Conservation (phyloP, 495 filamentous ascomycete genomes). For the Aspergillus kassunensis region DNA sequence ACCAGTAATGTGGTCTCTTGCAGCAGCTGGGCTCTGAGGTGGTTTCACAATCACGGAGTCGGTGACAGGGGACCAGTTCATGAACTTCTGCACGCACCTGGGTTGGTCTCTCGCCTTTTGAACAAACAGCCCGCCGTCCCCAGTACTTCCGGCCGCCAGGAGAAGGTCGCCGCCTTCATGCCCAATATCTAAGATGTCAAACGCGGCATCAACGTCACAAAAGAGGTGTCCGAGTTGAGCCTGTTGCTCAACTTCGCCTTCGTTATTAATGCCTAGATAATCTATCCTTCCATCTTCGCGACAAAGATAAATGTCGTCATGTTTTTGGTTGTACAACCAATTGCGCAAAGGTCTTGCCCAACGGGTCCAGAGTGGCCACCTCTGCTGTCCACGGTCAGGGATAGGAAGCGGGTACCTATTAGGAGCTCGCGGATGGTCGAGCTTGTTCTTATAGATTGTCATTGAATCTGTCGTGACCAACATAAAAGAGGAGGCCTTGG, state of each 20-base stretch:
- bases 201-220: constrained; percentile 44
- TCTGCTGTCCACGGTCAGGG: constrained; percentile 24
- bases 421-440: constrained; percentile 30
- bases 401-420: constrained; percentile 29
- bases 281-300: constrained; percentile 75
- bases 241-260: constrained; percentile 34
- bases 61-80: constrained; percentile 79
- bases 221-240: constrained; percentile 37
- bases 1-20: constrained; percentile 19
- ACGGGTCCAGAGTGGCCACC: constrained; percentile 44
- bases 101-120: constrained; percentile 52
- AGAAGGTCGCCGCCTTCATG: constrained; percentile 66
- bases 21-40: constrained; percentile 18
- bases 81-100: constrained; percentile 54
- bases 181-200: constrained; percentile 46
- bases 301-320: constrained; percentile 72
- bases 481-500: constrained; percentile 59
- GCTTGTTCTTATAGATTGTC: constrained; percentile 54
- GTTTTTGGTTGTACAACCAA: constrained; percentile 50
- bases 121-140: constrained; percentile 73
- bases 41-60: constrained; percentile 58
- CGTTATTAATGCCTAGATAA: constrained; percentile 58
- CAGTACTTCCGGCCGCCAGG: constrained; percentile 73
- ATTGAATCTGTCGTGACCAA: constrained; percentile 56
- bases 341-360: constrained; percentile 73